Conservation (phyloP, 108 stramenopile genomes). For the Nannochloropsis granulata region DNA sequence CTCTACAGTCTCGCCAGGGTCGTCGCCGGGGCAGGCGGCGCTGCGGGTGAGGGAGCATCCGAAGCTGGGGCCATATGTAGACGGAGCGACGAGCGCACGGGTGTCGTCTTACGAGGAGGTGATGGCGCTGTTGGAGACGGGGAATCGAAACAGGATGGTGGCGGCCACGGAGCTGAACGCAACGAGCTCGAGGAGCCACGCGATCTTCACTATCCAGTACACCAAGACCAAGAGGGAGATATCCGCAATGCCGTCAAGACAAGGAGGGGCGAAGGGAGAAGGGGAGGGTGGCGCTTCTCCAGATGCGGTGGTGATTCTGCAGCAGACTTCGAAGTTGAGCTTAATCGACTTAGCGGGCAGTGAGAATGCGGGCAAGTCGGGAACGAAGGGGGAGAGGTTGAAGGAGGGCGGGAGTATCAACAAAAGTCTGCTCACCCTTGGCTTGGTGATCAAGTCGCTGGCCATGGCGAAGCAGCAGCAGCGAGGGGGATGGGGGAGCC, state of each 20-base stretch:
- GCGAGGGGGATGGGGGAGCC: background rate
- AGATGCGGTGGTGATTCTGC: background rate
- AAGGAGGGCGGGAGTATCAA: constrained; percentile 87
- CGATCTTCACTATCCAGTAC: constrained; percentile 35
- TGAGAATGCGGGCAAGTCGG: constrained; percentile 40
- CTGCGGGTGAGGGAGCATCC: background rate
- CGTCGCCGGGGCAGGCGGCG: background rate
- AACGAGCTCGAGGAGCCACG: constrained; percentile 38
- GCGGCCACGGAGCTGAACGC: constrained; percentile 55
- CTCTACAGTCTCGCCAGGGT: background rate
- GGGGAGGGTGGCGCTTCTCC: background rate
- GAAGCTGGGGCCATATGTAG: background rate
- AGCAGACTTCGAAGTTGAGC: constrained; percentile 30
- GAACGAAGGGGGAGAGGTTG: constrained; percentile 76
- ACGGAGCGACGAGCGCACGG: background rate
- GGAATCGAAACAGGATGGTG: constrained; percentile 46
- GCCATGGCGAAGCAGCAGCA: background rate
- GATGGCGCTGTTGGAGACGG: constrained; percentile 44
- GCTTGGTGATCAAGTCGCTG: constrained; percentile 43
- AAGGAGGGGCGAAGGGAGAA: no score
- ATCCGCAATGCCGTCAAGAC: background rate
- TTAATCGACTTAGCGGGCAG: constrained; percentile 46
- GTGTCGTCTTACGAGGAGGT: constrained; percentile 39
- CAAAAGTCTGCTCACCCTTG: constrained; percentile 54
- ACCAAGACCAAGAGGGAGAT: background rate